These are phyloP conservation scores for Ganoderma leucocontextum DNA, from an alignment of 1,284 basidiomycete species.

Conservation along the genomic window DNA sequence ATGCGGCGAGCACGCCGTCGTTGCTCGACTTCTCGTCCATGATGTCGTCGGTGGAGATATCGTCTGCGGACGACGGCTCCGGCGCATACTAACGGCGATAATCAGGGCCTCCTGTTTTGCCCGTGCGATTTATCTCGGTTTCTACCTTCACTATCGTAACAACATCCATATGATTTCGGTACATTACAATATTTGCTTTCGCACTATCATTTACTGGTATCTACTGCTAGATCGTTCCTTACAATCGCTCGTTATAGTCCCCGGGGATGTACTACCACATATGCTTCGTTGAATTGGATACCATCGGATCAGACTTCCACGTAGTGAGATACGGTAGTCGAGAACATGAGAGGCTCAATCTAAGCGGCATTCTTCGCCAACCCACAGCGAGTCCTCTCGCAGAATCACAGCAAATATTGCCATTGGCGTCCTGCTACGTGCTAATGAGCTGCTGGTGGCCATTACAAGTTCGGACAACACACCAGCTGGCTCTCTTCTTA, in stretches of 20 bases:
- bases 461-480: too few relatives aligned
- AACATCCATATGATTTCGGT: constrained; percentile 3
- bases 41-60: constrained; percentile 11
- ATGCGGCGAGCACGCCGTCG: constrained; percentile 3
- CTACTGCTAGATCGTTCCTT: constrained; percentile 2
- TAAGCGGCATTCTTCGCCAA: too few relatives aligned
- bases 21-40: constrained; percentile 13
- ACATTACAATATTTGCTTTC: constrained; percentile 9
- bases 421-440: too few relatives aligned
- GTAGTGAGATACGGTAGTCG: too few relatives aligned
- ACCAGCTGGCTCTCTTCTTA: too few relatives aligned
- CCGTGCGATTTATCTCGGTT: background rate
- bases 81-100: too few relatives aligned
- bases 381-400: too few relatives aligned
- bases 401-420: too few relatives aligned
- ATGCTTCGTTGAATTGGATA: background rate
- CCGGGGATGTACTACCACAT: background rate
- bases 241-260: constrained; percentile 6
- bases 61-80: background rate
- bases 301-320: background rate
- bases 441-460: too few relatives aligned
- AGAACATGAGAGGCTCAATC: too few relatives aligned
- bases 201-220: constrained; percentile 15
- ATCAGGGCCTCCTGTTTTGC: background rate
- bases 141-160: background rate